Evolutionary conservation across 1,284 basidiomycete species (phyloP), one percentile per base, ranked within the genome.

Genomic region (Caloboletus firmus): DNA sequence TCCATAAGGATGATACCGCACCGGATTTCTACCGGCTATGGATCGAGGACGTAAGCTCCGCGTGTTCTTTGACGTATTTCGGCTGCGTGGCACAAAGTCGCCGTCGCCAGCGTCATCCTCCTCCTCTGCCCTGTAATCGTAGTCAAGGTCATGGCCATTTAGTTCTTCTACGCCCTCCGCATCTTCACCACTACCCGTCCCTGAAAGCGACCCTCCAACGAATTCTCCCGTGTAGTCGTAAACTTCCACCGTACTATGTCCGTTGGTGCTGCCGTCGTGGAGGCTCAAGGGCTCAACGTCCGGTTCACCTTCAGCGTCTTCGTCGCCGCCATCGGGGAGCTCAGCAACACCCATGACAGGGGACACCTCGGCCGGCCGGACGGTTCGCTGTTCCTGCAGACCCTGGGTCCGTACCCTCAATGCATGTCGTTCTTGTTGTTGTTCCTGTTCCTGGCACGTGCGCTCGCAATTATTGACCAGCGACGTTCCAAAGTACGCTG

Each of bases 391-490:
- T 43, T 71, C 66, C 36, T 69, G 67, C 32, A 71, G 53, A 55
- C 60, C 69, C 58, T 72, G 70, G 5, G 71, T 72, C 24, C 55
- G 63, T 52, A 69, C 65, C 52, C 69, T 57, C 49, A 69, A 31
- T 17, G 62, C 70, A 51, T 67, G 70, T 11, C 69, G 65, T 49
- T 70, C 70, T 17, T 68, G 65, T 41, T 71, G 66, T 10, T 60
- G 70, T 71, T 69, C 71, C 67, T 69, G 67, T 71, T 72, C 67
- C 71, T 69, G 69, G 52, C 71, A 69, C 67, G 67, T 72, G 68
- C 67, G 69, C 49, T 69, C 69, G 57, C 67, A 69, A 56, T 59
- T 61, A 57, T 55, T 59, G 58, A 72, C 59, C 10, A 69, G 55
- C 39, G 67, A 72, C 4, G 66, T 32, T 28, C 49, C 67, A 59